A percentile compares a stretch with the other conserved stretches of the same genome.
Evolutionary conservation across 2,329 filamentous ascomycete genomes (phyloP).

Genomic region (Dactylellina cionopaga): DNA sequence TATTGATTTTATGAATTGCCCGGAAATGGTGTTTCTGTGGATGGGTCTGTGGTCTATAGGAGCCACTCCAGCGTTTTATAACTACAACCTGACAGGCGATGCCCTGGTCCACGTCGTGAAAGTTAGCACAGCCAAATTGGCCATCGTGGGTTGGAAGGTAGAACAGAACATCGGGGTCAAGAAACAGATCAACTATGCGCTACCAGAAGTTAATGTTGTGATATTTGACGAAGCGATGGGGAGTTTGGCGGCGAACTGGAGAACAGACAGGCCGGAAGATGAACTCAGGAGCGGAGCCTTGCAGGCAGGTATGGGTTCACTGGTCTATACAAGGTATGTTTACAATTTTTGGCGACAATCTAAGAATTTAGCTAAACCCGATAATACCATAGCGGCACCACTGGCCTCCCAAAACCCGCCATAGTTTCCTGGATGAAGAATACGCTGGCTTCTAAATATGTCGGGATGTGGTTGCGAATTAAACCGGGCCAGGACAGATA

Average conservation of each 20-base stretch:
- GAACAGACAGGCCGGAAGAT: conserved; percentile 52
- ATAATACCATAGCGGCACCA: conserved; percentile 71
- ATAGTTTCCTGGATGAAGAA: conserved; percentile 78
- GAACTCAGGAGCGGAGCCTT: conserved; percentile 55
- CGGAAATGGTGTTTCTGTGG: conserved; percentile 79
- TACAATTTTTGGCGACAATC: neutral
- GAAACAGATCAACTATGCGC: conserved; percentile 54
- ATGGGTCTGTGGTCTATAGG: conserved; percentile 84
- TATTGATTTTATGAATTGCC: conserved; percentile 81
- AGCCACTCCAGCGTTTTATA: conserved; percentile 84
- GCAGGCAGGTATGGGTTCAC: conserved; percentile 70
- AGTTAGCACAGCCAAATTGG: conserved; percentile 72
- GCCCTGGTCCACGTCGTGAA: conserved; percentile 78
- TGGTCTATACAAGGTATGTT: conserved; percentile 75
- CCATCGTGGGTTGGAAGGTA: conserved; percentile 75
- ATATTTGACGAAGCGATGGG: conserved; percentile 71
- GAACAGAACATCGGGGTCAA: conserved; percentile 63
- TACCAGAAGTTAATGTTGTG: conserved; percentile 64
- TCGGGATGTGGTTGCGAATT: conserved; percentile 69
- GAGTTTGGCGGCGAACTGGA: conserved; percentile 65
- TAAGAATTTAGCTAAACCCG: conserved; percentile 59
- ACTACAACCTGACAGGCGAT: conserved; percentile 80
- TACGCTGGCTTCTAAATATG: conserved; percentile 67
- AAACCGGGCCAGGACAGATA: conserved; percentile 71
- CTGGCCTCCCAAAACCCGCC: conserved; percentile 82